phyloP scores from a whole-genome alignment of 495 filamentous ascomycete species.

The Daldinia childiae region DNA sequence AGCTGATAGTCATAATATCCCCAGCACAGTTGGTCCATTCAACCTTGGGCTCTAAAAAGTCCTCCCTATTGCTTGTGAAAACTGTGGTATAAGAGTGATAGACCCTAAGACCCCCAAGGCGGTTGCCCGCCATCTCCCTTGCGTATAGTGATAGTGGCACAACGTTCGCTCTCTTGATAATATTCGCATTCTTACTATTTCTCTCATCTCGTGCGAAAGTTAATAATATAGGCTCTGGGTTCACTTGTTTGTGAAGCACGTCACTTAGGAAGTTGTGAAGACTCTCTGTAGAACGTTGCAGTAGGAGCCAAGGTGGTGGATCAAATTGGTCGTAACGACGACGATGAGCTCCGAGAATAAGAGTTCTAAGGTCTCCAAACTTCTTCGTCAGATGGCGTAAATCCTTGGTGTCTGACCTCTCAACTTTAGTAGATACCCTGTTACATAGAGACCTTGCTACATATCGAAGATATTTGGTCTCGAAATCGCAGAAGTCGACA shows the following conservation, averaged over 20 bases:
- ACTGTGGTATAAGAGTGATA: conserved; percentile 52
- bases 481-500: conserved; percentile 60
- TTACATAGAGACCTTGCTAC: conserved; percentile 35
- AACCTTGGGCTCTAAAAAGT: conserved; percentile 53
- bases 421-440: neutral
- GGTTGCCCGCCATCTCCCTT: conserved; percentile 52
- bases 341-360: conserved; percentile 30
- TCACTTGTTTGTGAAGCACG: conserved; percentile 29
- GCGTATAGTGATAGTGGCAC: conserved; percentile 51
- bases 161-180: conserved; percentile 41
- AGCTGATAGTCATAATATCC: conserved; percentile 67
- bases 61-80: conserved; percentile 55
- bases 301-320: conserved; percentile 30
- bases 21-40: conserved; percentile 67
- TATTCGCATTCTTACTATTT: conserved; percentile 34
- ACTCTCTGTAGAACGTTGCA: conserved; percentile 42
- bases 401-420: conserved; percentile 23
- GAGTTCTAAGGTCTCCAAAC: conserved; percentile 9
- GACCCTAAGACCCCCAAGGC: conserved; percentile 44
- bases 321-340: conserved; percentile 23
- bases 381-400: conserved; percentile 41
- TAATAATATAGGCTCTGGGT: conserved; percentile 31
- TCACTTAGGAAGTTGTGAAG: conserved; percentile 51
- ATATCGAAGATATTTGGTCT: conserved; percentile 51
- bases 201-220: conserved; percentile 44